Conservation (phyloP, 2,329 filamentous ascomycete species). For the Metarhizium brunneum region DNA sequence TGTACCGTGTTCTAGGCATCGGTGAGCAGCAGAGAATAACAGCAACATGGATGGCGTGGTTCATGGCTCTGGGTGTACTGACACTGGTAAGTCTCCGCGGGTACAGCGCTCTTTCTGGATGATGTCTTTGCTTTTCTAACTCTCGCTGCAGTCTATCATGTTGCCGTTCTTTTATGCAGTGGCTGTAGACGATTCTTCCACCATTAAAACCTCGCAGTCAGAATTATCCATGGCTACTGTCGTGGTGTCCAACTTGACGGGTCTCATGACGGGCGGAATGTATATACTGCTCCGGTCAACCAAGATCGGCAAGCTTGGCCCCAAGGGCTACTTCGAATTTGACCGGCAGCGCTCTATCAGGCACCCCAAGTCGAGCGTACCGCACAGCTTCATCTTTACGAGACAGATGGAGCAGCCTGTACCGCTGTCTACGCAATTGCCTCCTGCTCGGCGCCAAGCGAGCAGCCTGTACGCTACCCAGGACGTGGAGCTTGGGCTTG, state of each 20-base stretch:
- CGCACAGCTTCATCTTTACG: constrained; percentile 9
- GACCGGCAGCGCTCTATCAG: constrained; percentile 28
- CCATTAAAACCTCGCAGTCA: constrained; percentile 24
- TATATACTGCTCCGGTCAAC: constrained; percentile 60
- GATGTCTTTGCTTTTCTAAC: neutral
- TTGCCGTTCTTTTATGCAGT: constrained; percentile 56
- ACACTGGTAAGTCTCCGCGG: constrained; percentile 41
- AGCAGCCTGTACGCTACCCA: neutral
- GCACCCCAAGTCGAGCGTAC: constrained; percentile 4
- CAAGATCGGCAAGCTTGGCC: constrained; percentile 44
- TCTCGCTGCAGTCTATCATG: constrained; percentile 39
- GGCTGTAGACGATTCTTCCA: constrained; percentile 32
- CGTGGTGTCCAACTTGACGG: constrained; percentile 57
- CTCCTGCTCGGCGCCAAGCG: neutral
- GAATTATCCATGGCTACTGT: constrained; percentile 53
- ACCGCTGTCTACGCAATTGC: constrained; percentile 1
- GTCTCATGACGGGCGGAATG: constrained; percentile 54
- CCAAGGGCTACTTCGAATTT: constrained; percentile 31
- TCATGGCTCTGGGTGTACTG: constrained; percentile 45
- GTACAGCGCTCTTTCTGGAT: too few species aligned
- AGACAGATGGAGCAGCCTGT: constrained; percentile 14
- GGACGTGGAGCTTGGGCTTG: neutral
- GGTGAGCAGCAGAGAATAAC: constrained; percentile 51
- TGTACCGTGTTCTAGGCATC: constrained; percentile 45
- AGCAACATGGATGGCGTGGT: constrained; percentile 63